Evolutionary conservation across 257 asterid species (phyloP), one percentile per base, ranked within the genome.

Genomic region (Scutellaria minor): DNA sequence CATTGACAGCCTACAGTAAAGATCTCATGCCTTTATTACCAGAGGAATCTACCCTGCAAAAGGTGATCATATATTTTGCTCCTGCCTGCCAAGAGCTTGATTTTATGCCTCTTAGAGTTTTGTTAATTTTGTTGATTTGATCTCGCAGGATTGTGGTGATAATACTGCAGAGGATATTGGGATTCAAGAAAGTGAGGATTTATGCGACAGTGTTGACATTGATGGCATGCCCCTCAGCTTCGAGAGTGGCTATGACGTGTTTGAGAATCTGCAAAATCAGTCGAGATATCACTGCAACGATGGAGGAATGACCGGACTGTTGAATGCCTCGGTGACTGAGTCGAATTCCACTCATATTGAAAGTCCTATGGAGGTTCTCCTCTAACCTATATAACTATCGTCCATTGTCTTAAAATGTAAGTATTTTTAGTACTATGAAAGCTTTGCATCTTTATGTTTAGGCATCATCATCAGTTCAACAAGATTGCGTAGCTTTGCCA

Each of bases 401-500:
- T 68, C 2, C 5, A 56, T 11, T 24, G 11, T 31, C 37, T 31
- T 31, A 4, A 31, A 31, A 31, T 2, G 37, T 31, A 31, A 31
- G 37, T 31, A 31, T 2, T 31, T 31, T 31, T 31, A 31, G 37
- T 31, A 31, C 37, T 31, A 31, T 31, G 37, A 31, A 31, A 31
- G 37, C 37, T 6, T 1, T 22, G 2, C 37, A 9, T 6, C 15
- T 61, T 9, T 64, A 14, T 54, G 37, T 71, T 18, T 68, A 87
- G 97, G 89, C 86, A 56, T 77, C 92, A 3, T 77, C 89, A 1
- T 54, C 88, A 6, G 87, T 73, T 13, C 87, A 82, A 74, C 90
- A 80, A 48, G 95, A 88, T 31, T 81, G 90, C 79, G 42, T 72
- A 14, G 82, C 70, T 9, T 82, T 81, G 48, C 89, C 74, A 64